Percentiles rank a stretch among this genome's conserved stretches.
These are phyloP conservation scores for Kazachstania viticola DNA, from an alignment of 805 yeast genomes.

Conservation along the genomic window DNA sequence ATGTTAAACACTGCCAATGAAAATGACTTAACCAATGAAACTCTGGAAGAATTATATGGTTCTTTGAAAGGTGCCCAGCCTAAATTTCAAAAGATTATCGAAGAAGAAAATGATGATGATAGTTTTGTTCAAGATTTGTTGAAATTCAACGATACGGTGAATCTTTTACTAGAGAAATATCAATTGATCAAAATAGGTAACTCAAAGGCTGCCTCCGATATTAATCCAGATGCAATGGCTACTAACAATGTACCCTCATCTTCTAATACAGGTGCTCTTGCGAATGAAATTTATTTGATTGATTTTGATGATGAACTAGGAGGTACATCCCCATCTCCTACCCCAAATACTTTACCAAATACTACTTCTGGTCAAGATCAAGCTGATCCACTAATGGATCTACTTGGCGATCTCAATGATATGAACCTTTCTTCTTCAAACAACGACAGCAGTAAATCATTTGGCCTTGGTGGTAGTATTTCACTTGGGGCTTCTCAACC, in stretches of 20 bases:
- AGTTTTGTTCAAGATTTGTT: slow-evolving; percentile 54
- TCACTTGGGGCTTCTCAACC: no score
- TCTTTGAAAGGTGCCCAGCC: slow-evolving; percentile 80
- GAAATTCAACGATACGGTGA: slow-evolving; percentile 63
- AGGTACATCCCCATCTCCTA: slow-evolving; percentile 19
- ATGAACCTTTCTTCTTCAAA: slow-evolving; percentile 39
- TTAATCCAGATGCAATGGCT: slow-evolving; percentile 32
- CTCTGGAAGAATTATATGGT: slow-evolving; percentile 63
- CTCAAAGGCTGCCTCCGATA: slow-evolving; percentile 37
- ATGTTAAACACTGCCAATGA: slow-evolving; percentile 52
- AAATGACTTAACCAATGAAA: slow-evolving; percentile 40
- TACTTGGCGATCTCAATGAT: slow-evolving; percentile 59
- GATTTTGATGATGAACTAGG: slow-evolving; percentile 25
- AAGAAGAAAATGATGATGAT: slow-evolving; percentile 66
- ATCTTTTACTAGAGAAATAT: slow-evolving; percentile 56
- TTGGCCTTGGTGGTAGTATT: slow-evolving; percentile 24
- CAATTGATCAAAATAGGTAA: slow-evolving; percentile 51
- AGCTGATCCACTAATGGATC: slow-evolving; percentile 43
- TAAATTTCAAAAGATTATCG: slow-evolving; percentile 70
- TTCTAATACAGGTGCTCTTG: slow-evolving; percentile 27
- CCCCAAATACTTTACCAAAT: slow-evolving; percentile 1
- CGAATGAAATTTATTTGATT: slow-evolving; percentile 45
- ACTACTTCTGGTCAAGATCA: slow-evolving; percentile 8
- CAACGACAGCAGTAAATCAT: slow-evolving; percentile 5
- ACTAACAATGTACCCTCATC: slow-evolving; percentile 8